Percentiles rank a stretch among this genome's conserved stretches.
Evolutionary conservation across 805 yeast species (phyloP).

Genomic region (Candida coleopterorum): DNA sequence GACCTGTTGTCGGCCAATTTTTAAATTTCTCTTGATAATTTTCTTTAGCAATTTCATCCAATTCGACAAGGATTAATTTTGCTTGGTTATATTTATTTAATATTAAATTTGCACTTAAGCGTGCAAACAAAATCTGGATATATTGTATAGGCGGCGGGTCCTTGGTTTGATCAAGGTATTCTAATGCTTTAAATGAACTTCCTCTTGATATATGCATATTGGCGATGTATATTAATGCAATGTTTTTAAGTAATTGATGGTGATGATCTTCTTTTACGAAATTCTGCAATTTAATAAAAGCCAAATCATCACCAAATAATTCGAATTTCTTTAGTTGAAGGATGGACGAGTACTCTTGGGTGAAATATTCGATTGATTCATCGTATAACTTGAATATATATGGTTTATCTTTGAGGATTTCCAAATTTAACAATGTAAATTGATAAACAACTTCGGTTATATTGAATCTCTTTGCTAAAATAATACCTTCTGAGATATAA

Average conservation of each 20-base stretch:
- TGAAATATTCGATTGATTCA: slow-evolving; percentile 1
- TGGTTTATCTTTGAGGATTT: slow-evolving; percentile 1
- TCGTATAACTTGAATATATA: background rate
- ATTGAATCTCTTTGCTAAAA: background rate
- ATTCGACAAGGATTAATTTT: slow-evolving; percentile 18
- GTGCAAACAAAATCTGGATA: slow-evolving; percentile 25
- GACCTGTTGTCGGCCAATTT: slow-evolving; percentile 29
- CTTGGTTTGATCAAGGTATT: background rate
- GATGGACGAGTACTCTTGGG: background rate
- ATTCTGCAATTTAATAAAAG: background rate
- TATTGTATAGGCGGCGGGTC: slow-evolving; percentile 25
- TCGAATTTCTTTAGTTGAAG: slow-evolving; percentile 1
- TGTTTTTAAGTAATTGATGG: background rate
- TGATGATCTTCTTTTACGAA: slow-evolving; percentile 1
- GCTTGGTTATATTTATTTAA: slow-evolving; percentile 19
- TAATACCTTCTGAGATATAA: slow-evolving; percentile 1
- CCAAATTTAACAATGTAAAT: background rate
- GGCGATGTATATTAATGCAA: slow-evolving; percentile 20
- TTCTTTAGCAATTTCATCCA: slow-evolving; percentile 18
- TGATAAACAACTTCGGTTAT: background rate
- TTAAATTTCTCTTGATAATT: slow-evolving; percentile 19
- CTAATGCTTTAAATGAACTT: slow-evolving; percentile 15
- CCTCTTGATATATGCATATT: slow-evolving; percentile 28
- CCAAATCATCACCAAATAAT: background rate
- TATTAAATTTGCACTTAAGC: slow-evolving; percentile 21